Conservation (phyloP, 176 grass and related monocot genomes). For the Carex littledalei region DNA sequence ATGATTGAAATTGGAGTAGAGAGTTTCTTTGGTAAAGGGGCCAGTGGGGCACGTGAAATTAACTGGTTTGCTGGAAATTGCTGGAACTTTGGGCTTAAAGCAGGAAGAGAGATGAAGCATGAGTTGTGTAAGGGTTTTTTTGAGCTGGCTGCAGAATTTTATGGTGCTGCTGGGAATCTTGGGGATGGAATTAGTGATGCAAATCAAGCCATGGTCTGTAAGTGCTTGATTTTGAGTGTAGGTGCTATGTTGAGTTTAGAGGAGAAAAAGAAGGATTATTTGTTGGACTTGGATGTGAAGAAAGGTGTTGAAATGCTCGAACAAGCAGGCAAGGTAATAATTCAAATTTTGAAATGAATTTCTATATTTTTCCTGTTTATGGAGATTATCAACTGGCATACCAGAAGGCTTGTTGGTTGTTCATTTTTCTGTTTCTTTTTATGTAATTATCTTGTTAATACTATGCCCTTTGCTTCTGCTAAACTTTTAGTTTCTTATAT, state of each 20-base stretch:
- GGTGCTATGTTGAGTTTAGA: slow-evolving; percentile 52
- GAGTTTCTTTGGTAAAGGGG: slow-evolving; percentile 57
- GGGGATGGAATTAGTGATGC: slow-evolving; percentile 30
- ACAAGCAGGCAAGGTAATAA: slow-evolving; percentile 79
- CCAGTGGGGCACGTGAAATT: slow-evolving; percentile 51
- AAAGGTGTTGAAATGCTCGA: slow-evolving; percentile 72
- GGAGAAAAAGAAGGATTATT: slow-evolving; percentile 39
- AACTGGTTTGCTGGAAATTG: slow-evolving; percentile 71
- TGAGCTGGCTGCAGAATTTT: slow-evolving; percentile 71
- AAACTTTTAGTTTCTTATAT: slow-evolving; percentile 25
- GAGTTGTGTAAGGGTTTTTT: slow-evolving; percentile 61
- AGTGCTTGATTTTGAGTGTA: slow-evolving; percentile 65
- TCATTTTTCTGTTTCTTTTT: not conserved
- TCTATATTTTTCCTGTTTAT: slow-evolving; percentile 8
- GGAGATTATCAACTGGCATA: not conserved
- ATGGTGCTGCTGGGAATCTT: slow-evolving; percentile 2
- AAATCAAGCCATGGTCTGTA: slow-evolving; percentile 53
- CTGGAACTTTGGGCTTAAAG: slow-evolving; percentile 62
- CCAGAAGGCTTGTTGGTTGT: not conserved
- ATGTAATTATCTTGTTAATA: not conserved
- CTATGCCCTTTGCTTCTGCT: slow-evolving; percentile 17
- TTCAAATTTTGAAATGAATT: slow-evolving; percentile 17
- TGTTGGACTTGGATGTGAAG: slow-evolving; percentile 67
- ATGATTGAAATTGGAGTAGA: slow-evolving; percentile 60
- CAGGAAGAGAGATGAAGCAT: slow-evolving; percentile 45